phyloP scores from a whole-genome alignment of 495 filamentous ascomycete genomes.

The Pseudoneurospora amorphoporcata region DNA sequence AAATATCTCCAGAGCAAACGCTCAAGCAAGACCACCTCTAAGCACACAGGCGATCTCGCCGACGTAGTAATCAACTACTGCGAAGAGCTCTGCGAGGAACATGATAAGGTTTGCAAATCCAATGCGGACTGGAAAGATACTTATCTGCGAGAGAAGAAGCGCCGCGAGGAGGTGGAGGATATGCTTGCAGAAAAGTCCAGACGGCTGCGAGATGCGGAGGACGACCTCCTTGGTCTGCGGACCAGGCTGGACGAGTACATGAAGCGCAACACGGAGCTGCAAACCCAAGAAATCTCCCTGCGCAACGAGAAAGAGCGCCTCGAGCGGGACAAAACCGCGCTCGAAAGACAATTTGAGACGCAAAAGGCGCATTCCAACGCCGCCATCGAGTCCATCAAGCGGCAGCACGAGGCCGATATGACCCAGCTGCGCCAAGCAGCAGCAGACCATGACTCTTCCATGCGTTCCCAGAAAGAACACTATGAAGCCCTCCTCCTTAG shows the following conservation, averaged over 20 bases:
- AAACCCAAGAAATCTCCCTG: neutral
- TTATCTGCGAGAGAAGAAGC: fast-evolving
- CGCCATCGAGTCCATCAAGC: neutral
- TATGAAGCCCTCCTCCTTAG: neutral
- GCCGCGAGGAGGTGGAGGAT: neutral
- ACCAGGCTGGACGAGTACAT: neutral
- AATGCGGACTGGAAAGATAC: neutral
- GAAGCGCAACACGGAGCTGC: neutral
- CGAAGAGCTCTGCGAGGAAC: neutral
- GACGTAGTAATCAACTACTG: neutral
- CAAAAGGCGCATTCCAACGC: neutral
- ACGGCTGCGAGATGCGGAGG: neutral
- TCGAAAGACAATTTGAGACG: neutral
- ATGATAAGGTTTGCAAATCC: fast-evolving
- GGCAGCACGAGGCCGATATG: neutral
- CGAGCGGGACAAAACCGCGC: neutral
- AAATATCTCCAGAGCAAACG: neutral
- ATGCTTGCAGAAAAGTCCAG: neutral
- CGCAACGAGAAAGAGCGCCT: neutral
- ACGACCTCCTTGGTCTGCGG: neutral
- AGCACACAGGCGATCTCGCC: neutral
- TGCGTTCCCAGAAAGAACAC: neutral
- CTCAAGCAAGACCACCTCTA: neutral
- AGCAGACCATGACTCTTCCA: neutral
- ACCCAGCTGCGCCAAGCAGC: neutral